Evolutionary conservation across 257 asterid genomes (phyloP), one percentile per base, ranked within the genome.

Genomic region (Penstemon eatonii): DNA sequence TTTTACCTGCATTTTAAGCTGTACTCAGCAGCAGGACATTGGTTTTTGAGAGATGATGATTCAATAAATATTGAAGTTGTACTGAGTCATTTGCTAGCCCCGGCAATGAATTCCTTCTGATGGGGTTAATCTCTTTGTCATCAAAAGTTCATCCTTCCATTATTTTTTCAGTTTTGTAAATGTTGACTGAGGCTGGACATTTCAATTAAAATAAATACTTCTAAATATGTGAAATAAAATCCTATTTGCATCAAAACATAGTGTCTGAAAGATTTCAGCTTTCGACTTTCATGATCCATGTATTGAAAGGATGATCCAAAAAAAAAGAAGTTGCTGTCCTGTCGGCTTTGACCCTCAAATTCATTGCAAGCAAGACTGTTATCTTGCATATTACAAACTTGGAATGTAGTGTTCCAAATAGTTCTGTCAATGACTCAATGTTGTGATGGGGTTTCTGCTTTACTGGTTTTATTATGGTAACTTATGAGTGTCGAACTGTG

Each of bases 1-100:
- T 19, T 41, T 19, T 52, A 56, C 54, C 68, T 51, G 43, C 64
- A 5, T 59, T 58, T 65, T 12, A 15, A 52, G 63, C 25, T 61
- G 56, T 61, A 9, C 49, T 37, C 10, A 60, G 51, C 10, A 60
- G 51, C 54, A 19, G 19, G 42, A 42, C 33, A 25, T 25, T 25
- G 49, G n/a, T 8, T 13, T 39, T 36, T 47, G 46, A 5, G 12
- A 1, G 7, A 62, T 50, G 51, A 7, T 3, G 33, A 25, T 25
- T 19, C 4, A 15, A 65, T 13, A 46, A 63, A 25, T 25, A 25
- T 15, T 62, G 55, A 25, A 45, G 45, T 5, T 65, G 12, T 25
- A 25, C 33, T 1, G 33, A 25, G 49, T 33, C n/a, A 4, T 38
- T 4, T 65, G 38, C 18, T 47, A 46, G 58, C 37, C n/a, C 59